phyloP scores from a whole-genome alignment of 2,329 filamentous ascomycete species.

The Hypoxylon rubiginosum region DNA sequence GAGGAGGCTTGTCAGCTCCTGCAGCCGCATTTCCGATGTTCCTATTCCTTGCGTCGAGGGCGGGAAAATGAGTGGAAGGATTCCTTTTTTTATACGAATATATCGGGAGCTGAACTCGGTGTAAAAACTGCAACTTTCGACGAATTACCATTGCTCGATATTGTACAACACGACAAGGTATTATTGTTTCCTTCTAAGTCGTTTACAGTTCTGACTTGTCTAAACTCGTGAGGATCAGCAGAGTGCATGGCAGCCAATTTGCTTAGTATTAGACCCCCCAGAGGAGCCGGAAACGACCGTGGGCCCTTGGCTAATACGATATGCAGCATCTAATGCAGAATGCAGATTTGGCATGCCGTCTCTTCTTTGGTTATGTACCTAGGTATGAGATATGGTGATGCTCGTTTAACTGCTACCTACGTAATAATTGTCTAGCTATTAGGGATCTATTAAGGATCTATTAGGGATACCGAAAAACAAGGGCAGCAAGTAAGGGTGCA shows the following conservation, averaged over 20 bases:
- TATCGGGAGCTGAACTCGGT: neutral
- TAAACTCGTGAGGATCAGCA: slow-evolving; percentile 1
- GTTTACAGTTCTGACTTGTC: neutral
- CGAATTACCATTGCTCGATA: slow-evolving; percentile 4
- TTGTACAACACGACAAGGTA: neutral
- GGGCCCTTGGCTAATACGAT: slow-evolving; percentile 15
- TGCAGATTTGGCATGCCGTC: slow-evolving; percentile 9
- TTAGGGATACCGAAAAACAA: neutral
- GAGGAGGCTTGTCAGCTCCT: slow-evolving; percentile 30
- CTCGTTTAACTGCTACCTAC: slow-evolving; percentile 8
- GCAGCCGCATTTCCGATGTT: slow-evolving; percentile 28
- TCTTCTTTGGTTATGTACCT: slow-evolving; percentile 11
- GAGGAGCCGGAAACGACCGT: slow-evolving; percentile 1
- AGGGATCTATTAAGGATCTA: neutral
- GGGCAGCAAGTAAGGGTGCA: neutral
- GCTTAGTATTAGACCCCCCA: slow-evolving; percentile 4
- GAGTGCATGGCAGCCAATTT: slow-evolving; percentile 2
- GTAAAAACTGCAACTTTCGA: no score
- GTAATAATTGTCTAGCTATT: slow-evolving; percentile 16
- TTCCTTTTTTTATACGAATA: slow-evolving; percentile 21
- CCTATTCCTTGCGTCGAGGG: slow-evolving; percentile 2
- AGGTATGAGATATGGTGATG: slow-evolving; percentile 1
- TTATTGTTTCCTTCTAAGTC: no score
- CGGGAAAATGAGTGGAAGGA: neutral
- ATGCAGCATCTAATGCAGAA: neutral